phyloP scores from a whole-genome alignment of 179 eudicot genomes.

The Spinacia oleracea region DNA sequence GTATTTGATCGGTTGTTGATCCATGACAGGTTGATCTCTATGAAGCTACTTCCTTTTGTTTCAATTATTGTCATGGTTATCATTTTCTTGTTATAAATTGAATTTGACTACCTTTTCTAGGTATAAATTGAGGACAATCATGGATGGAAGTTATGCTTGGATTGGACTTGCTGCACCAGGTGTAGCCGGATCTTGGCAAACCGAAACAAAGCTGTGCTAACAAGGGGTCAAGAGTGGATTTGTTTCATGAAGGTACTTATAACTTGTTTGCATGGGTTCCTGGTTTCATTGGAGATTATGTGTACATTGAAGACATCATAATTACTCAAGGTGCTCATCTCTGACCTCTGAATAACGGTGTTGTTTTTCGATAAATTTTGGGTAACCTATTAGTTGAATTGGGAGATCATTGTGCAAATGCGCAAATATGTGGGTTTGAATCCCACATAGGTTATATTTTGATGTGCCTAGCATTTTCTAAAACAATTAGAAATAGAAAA shows the following conservation, averaged over 20 bases:
- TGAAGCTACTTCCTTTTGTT: not conserved
- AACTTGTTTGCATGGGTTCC: slow-evolving; percentile 63
- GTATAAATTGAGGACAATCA: slow-evolving; percentile 29
- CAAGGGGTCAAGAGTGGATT: not conserved
- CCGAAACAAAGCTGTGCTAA: slow-evolving; percentile 50
- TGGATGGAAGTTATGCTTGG: slow-evolving; percentile 48
- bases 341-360: not conserved
- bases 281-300: slow-evolving; percentile 66
- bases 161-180: slow-evolving; percentile 70
- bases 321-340: slow-evolving; percentile 43
- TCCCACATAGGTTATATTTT: too few species aligned
- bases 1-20: slow-evolving; percentile 49
- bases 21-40: slow-evolving; percentile 38
- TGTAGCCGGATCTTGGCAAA: slow-evolving; percentile 63
- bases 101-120: slow-evolving; percentile 16
- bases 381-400: too few species aligned
- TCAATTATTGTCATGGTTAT: not conserved
- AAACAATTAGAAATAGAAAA: too few species aligned
- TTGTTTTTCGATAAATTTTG: not conserved
- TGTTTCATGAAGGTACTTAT: slow-evolving; percentile 41
- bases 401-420: too few species aligned
- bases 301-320: slow-evolving; percentile 25
- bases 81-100: slow-evolving; percentile 1
- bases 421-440: too few species aligned
- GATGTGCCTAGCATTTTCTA: too few species aligned